These are phyloP conservation scores for Eustoma russellianum DNA, from an alignment of 257 asterid species.

Conservation along the genomic window DNA sequence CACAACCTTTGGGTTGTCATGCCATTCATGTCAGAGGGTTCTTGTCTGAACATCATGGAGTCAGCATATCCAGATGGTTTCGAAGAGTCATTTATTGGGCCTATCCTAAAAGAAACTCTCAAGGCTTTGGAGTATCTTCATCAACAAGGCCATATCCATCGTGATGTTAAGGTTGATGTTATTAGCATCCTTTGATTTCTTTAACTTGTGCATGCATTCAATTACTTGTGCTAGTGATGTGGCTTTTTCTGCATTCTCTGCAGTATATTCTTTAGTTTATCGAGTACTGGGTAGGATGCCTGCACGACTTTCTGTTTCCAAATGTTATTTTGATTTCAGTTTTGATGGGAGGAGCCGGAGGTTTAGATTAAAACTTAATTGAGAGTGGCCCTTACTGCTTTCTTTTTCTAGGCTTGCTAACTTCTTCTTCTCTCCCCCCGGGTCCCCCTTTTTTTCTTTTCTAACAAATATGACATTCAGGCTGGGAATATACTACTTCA, in stretches of 20 bases:
- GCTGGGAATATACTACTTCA: conserved; percentile 96
- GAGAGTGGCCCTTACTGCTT: too few relatives aligned
- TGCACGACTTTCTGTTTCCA: too few relatives aligned
- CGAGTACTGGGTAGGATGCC: too few relatives aligned
- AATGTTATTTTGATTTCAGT: too few relatives aligned
- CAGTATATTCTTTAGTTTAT: neutral
- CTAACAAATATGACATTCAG: conserved; percentile 26
- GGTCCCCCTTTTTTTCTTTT: conserved; percentile 10
- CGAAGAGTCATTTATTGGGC: conserved; percentile 82
- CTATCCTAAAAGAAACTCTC: conserved; percentile 90
- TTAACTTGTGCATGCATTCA: neutral
- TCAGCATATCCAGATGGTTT: conserved; percentile 93
- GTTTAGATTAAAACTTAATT: too few relatives aligned
- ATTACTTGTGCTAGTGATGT: neutral
- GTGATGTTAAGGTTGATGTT: conserved; percentile 77
- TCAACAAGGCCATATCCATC: conserved; percentile 91
- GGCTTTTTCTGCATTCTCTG: neutral
- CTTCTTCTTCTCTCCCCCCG: neutral
- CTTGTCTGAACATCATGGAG: conserved; percentile 97
- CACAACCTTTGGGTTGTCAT: conserved; percentile 94
- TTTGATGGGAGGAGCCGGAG: too few relatives aligned
- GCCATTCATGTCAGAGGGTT: conserved; percentile 99
- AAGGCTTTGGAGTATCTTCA: conserved; percentile 96
- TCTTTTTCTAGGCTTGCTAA: too few relatives aligned
- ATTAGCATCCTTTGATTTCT: conserved; percentile 9